A percentile compares a stretch with the other conserved stretches of the same genome.
Conservation (phyloP, 2,329 filamentous ascomycete genomes). For the Stagonosporopsis rhizophila region DNA sequence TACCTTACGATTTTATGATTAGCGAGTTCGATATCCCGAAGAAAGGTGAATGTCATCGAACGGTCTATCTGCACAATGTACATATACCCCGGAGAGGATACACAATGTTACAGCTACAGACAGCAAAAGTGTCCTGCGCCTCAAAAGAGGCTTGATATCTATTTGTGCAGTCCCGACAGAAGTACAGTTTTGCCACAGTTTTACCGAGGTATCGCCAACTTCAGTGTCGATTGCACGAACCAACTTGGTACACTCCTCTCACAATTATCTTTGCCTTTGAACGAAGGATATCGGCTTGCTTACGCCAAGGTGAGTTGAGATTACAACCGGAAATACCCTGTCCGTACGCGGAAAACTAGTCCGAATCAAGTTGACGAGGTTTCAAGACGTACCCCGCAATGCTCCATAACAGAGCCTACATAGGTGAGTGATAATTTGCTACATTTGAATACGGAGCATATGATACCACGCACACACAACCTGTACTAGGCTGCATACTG, state of each 20-base stretch:
- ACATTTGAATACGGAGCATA: not conserved
- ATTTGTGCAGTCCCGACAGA: too few relatives aligned
- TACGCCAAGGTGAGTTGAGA: constrained; percentile 4
- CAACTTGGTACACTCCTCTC: too few relatives aligned
- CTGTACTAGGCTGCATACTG: not conserved
- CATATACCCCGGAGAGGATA: constrained; percentile 15
- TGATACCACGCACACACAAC: not conserved
- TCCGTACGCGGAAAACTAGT: constrained; percentile 10
- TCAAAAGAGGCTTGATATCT: not conserved
- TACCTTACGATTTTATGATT: constrained; percentile 15
- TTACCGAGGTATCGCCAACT: not conserved
- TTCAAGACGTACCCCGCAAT: constrained; percentile 5
- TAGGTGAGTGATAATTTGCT: not conserved
- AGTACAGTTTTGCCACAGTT: not conserved
- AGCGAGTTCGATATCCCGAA: constrained; percentile 1
- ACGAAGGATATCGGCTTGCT: not conserved
- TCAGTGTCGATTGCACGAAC: not conserved
- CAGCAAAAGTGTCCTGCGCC: not conserved
- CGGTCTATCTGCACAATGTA: constrained; percentile 10
- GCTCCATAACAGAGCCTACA: not conserved
- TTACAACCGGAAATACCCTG: constrained; percentile 1
- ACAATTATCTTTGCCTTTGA: not conserved
- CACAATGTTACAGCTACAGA: constrained; percentile 14
- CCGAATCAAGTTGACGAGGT: constrained; percentile 2
- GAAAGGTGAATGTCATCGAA: constrained; percentile 3